These are phyloP conservation scores for Aegle marmelos DNA, from an alignment of 345 rosid species.

Conservation along the genomic window DNA sequence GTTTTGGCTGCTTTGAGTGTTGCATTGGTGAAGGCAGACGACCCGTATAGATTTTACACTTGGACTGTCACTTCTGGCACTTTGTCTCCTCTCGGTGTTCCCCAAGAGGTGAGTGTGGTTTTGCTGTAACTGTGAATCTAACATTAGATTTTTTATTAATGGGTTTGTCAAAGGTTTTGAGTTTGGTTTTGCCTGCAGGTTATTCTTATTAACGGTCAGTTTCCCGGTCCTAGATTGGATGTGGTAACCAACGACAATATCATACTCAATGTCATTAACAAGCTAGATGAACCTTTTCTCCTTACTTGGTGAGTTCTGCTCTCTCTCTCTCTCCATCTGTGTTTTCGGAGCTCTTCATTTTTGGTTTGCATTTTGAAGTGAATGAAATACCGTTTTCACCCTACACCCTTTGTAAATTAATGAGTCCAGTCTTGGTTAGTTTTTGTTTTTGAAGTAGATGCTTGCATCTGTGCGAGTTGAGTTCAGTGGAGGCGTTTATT, in stretches of 20 bases:
- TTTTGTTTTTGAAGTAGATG: not conserved
- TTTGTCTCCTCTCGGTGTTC: slow-evolving; percentile 71
- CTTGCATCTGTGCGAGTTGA: not conserved
- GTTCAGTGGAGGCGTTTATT: not conserved
- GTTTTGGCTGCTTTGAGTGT: slow-evolving; percentile 46
- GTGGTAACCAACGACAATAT: slow-evolving; percentile 93
- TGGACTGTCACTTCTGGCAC: slow-evolving; percentile 93
- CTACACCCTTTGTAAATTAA: not conserved
- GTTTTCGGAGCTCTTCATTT: not conserved
- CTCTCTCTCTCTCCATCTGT: not conserved
- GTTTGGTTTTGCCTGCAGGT: slow-evolving; percentile 42
- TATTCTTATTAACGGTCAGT: slow-evolving; percentile 92
- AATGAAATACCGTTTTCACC: not conserved
- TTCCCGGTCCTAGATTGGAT: slow-evolving; percentile 94
- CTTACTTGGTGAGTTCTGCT: slow-evolving; percentile 63
- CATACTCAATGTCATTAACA: slow-evolving; percentile 83
- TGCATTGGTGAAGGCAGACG: slow-evolving; percentile 56
- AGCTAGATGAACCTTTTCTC: slow-evolving; percentile 93
- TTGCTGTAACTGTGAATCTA: not conserved
- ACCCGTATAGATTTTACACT: slow-evolving; percentile 73
- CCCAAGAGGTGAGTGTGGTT: slow-evolving; percentile 66
- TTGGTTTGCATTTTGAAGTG: not conserved
- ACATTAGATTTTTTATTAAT: slow-evolving; percentile 3
- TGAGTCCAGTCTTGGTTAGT: no score
- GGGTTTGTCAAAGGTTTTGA: slow-evolving; percentile 4